Conservation (phyloP, 177 flowering plant species). For the Telopea speciosissima region DNA sequence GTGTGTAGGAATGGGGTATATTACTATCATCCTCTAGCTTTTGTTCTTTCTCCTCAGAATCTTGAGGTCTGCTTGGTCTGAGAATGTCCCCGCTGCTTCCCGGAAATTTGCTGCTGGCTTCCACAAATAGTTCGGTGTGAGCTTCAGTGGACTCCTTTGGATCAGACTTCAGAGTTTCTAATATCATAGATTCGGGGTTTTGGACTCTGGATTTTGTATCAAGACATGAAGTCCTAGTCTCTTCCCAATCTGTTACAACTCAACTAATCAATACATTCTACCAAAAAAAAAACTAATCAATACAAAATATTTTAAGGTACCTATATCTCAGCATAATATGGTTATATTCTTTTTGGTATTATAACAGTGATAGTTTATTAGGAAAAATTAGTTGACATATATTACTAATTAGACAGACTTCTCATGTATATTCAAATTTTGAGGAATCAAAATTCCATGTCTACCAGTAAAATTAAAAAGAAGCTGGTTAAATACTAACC, state of each 20-base stretch:
- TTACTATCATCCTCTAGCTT: not conserved
- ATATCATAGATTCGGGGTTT: slow-evolving; percentile 11
- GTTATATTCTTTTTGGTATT: too few relatives aligned
- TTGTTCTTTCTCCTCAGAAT: not conserved
- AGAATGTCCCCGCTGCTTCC: not conserved
- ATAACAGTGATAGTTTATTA: too few relatives aligned
- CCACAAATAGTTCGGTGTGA: slow-evolving; percentile 6
- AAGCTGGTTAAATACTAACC: too few relatives aligned
- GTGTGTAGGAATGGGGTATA: not conserved
- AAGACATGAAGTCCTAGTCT: slow-evolving; percentile 1
- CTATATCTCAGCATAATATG: not conserved
- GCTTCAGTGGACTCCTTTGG: slow-evolving; percentile 4
- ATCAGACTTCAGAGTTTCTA: slow-evolving; percentile 7
- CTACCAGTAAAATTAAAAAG: too few relatives aligned
- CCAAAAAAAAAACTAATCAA: slow-evolving; percentile 12
- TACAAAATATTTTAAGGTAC: not conserved
- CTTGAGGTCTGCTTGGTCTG: not conserved
- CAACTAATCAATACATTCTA: slow-evolving; percentile 10
- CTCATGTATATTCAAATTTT: too few relatives aligned
- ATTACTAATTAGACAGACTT: too few relatives aligned
- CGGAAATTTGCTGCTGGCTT: slow-evolving; percentile 1
- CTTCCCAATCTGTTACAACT: slow-evolving; percentile 22
- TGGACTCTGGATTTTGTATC: slow-evolving; percentile 5
- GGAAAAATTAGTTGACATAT: too few relatives aligned
- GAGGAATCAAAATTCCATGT: too few relatives aligned